Percentiles rank a stretch among this genome's conserved stretches.
Evolutionary conservation across 352 stramenopile genomes (phyloP).

Genomic region (Globisporangium okanoganense): DNA sequence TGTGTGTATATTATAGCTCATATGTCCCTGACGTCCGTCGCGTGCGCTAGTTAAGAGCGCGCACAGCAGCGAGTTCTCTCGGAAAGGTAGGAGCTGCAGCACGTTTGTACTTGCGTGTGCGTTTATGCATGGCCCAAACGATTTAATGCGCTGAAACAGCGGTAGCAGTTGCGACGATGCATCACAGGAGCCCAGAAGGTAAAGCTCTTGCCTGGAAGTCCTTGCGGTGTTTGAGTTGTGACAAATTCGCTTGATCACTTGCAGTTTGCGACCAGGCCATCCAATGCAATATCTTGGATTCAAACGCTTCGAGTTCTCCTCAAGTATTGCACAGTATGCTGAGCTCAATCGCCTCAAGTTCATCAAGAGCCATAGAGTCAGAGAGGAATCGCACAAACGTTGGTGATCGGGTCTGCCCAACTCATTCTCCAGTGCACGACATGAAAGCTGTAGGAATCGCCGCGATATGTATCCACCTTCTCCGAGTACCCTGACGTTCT

Average conservation of each 20-base stretch:
- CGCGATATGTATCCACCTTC: background rate
- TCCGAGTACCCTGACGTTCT: background rate
- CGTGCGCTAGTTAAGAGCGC: conserved; percentile 1
- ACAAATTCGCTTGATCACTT: background rate
- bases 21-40: background rate
- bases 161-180: background rate
- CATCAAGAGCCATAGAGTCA: background rate
- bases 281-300: conserved; percentile 11
- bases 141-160: background rate
- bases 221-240: background rate
- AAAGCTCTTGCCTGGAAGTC: background rate
- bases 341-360: background rate
- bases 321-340: background rate
- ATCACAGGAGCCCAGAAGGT: conserved; percentile 7
- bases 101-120: background rate
- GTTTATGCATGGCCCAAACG: background rate
- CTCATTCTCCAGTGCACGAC: background rate
- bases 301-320: background rate
- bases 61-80: conserved; percentile 11
- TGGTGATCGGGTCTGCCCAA: background rate
- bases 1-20: background rate
- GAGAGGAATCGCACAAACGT: background rate
- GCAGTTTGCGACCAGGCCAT: conserved; percentile 14
- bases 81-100: conserved; percentile 5
- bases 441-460: conserved; percentile 1